A percentile compares a stretch with the other conserved stretches of the same genome.
Evolutionary conservation across 1,139 yeast species (phyloP).

Genomic region (Candida buenavistaensis): DNA sequence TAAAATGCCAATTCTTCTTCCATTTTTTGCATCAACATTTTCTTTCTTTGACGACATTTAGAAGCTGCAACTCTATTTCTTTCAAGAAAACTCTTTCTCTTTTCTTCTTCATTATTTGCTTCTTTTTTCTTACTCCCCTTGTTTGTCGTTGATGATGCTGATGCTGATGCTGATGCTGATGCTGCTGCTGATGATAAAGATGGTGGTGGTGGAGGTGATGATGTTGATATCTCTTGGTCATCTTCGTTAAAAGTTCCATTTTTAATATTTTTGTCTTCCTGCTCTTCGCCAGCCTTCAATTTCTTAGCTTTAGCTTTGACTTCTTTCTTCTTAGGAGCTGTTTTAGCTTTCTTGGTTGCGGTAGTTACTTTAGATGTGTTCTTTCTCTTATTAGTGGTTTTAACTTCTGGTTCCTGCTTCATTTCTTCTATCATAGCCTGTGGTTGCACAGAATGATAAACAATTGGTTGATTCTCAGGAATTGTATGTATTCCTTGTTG

Average conservation of each 20-base stretch:
- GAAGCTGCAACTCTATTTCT: slow-evolving; percentile 94
- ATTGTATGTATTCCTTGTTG: slow-evolving; percentile 3
- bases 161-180: slow-evolving; percentile 37
- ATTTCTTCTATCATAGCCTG: too few relatives aligned
- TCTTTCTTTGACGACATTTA: slow-evolving; percentile 92
- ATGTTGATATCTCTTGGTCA: neutral
- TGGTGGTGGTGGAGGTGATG: neutral
- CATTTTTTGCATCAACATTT: slow-evolving; percentile 81
- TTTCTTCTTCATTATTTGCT: slow-evolving; percentile 44
- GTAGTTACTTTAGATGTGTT: too few relatives aligned
- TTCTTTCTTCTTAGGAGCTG: too few relatives aligned
- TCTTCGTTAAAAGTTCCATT: too few relatives aligned
- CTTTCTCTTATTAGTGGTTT: too few relatives aligned
- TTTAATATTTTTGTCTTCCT: too few relatives aligned
- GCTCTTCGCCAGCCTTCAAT: too few relatives aligned
- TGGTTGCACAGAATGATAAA: neutral
- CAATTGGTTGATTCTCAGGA: slow-evolving; percentile 1
- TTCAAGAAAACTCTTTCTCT: slow-evolving; percentile 80
- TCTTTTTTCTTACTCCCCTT: slow-evolving; percentile 4
- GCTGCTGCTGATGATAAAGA: neutral
- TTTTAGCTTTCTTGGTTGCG: too few relatives aligned
- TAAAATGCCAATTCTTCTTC: slow-evolving; percentile 73
- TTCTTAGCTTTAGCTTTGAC: too few relatives aligned
- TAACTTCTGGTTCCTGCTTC: too few relatives aligned
- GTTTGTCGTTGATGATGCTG: slow-evolving; percentile 1